Percentiles rank a stretch among this genome's conserved stretches.
These are phyloP conservation scores for Tolypocladium ovalisporum DNA, from an alignment of 2,329 filamentous ascomycete genomes.

Conservation along the genomic window DNA sequence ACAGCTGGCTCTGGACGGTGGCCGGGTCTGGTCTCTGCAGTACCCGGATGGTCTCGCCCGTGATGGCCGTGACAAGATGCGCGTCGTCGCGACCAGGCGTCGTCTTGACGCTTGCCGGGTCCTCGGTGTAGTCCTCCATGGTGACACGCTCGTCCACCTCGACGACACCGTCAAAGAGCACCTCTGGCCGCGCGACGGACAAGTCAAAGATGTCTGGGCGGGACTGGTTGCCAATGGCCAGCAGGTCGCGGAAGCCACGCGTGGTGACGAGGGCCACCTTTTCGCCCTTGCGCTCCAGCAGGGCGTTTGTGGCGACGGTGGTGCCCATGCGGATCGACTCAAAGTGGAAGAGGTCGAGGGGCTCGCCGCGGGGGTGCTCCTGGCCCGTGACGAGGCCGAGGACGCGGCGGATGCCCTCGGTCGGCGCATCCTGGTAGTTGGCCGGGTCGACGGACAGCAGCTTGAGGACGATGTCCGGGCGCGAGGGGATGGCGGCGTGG, in stretches of 20 bases:
- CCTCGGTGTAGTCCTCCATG: slow-evolving; percentile 62
- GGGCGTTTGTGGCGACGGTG: slow-evolving; percentile 65
- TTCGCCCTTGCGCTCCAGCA: slow-evolving; percentile 64
- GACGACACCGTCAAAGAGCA: slow-evolving; percentile 58
- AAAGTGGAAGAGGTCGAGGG: slow-evolving; percentile 23
- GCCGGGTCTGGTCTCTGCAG: slow-evolving; percentile 46
- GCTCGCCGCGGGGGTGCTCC: slow-evolving; percentile 19
- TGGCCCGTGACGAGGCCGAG: slow-evolving; percentile 20
- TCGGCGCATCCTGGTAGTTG: slow-evolving; percentile 63
- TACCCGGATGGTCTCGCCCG: slow-evolving; percentile 58
- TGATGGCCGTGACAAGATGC: slow-evolving; percentile 55
- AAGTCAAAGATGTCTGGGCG: slow-evolving; percentile 65
- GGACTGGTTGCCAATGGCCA: slow-evolving; percentile 64
- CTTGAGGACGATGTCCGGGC: slow-evolving; percentile 60
- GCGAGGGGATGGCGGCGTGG: slow-evolving; percentile 54
- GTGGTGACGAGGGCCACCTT: slow-evolving; percentile 60
- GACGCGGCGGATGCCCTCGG: slow-evolving; percentile 55
- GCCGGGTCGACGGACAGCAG: slow-evolving; percentile 60
- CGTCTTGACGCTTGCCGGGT: slow-evolving; percentile 34
- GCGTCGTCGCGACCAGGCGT: slow-evolving; percentile 38
- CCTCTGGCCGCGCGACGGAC: slow-evolving; percentile 55
- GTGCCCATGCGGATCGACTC: slow-evolving; percentile 74
- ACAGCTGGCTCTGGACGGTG: slow-evolving; percentile 43
- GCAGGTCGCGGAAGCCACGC: slow-evolving; percentile 60
- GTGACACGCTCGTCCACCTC: slow-evolving; percentile 67